Evolutionary conservation across 2,329 filamentous ascomycete species (phyloP), one percentile per base, ranked within the genome.

Genomic region (Neodidymelliopsis sp.): DNA sequence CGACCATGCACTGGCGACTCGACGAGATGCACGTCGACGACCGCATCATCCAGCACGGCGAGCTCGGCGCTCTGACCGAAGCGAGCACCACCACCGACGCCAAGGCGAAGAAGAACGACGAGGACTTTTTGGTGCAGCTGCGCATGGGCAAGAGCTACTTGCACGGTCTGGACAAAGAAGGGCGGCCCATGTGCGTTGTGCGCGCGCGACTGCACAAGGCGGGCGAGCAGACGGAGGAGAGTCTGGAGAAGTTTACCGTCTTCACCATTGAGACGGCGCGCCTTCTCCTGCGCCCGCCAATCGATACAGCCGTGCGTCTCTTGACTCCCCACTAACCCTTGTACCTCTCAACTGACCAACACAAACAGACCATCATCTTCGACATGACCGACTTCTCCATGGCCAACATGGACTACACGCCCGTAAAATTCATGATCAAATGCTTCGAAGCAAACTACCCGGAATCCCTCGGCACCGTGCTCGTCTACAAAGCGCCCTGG

Each of bases 401-500:
- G 77, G 88, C 92, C 12, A 99, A 99, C 74, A 97, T 99, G 94
- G 94, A 99, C 73, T 97, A 97, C 72, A 84, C 89, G 0, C 93
- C 94, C 1, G 90, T 99, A 48, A 99, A 96, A 68, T 99, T 97
- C 76, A 97, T 99, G 88, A 97, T 99, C 74, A 96, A 96, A 74
- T 96, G 92, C 73, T 99, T 99, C 69, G 94, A 99, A 77, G 94
- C 94, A 52, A 97, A 99, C 72, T 99, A 97, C 64, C 94, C 94
- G 0, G 94, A 99, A 73, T 93, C 86, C 36, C 81, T 99, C 1
- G 94, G 93, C 20, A 83, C 88, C 2, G 90, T 97, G 2, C 82
- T 97, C 34, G 90, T 99, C 27, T 94, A 99, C 79, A 96, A 96
- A 73, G 87, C 94, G 0, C 94, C 94, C 3, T 99, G 94, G 94